phyloP scores from a whole-genome alignment of 148 eudicot species.

The Cornus florida region DNA sequence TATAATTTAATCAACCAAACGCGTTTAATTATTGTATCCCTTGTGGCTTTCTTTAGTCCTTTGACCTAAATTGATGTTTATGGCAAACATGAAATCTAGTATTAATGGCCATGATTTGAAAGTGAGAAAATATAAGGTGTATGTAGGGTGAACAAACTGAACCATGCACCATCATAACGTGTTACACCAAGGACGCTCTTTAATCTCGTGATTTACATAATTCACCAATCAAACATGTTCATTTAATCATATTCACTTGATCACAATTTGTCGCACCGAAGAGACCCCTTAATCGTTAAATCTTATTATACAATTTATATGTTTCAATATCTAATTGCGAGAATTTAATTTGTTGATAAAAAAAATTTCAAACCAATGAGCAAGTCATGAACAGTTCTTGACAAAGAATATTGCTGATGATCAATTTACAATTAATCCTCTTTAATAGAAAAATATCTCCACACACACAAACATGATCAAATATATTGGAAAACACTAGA shows the following conservation, averaged over 20 bases:
- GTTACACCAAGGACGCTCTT: background rate
- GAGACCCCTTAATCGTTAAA: too few species aligned
- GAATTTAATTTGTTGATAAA: too few species aligned
- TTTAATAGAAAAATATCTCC: too few species aligned
- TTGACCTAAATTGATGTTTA: background rate
- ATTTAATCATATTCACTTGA: too few species aligned
- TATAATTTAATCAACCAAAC: background rate
- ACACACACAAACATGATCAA: background rate
- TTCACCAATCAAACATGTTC: too few species aligned
- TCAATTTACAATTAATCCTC: too few species aligned
- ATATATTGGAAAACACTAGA: background rate
- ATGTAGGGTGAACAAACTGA: background rate
- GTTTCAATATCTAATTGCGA: too few species aligned
- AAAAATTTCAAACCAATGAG: too few species aligned
- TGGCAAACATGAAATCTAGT: conserved; percentile 1
- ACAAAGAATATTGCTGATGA: too few species aligned
- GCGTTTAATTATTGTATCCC: background rate
- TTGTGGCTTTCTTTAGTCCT: background rate
- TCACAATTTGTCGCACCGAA: too few species aligned
- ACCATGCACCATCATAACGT: background rate
- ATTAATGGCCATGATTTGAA: background rate
- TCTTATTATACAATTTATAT: too few species aligned
- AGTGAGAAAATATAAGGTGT: background rate
- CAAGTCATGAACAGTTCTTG: too few species aligned
- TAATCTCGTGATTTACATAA: background rate